Percentiles rank a stretch among this genome's conserved stretches.
These are phyloP conservation scores for Paramecium bursaria DNA, from an alignment of 73 alveolate species.

Conservation along the genomic window DNA sequence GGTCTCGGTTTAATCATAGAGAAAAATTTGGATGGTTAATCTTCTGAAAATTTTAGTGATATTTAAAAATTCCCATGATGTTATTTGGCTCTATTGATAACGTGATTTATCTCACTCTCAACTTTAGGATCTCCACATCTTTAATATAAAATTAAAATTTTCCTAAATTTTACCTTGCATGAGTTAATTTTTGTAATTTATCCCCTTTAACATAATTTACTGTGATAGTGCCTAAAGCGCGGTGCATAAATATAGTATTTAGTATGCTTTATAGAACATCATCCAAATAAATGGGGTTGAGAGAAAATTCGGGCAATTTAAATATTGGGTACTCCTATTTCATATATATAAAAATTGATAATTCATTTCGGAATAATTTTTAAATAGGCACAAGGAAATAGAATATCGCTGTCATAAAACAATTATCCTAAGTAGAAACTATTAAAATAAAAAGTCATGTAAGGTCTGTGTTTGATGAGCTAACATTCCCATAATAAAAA, in stretches of 20 bases:
- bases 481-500: slow-evolving; percentile 16
- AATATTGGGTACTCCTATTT: slow-evolving; percentile 26
- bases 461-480: neutral
- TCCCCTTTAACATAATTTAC: slow-evolving; percentile 32
- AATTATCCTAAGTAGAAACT: slow-evolving; percentile 9
- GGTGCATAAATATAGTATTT: slow-evolving; percentile 6
- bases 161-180: no score
- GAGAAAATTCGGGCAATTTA: slow-evolving; percentile 15
- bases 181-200: neutral
- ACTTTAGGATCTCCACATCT: slow-evolving; percentile 51
- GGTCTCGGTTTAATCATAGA: slow-evolving; percentile 6
- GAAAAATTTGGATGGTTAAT: neutral
- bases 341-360: slow-evolving; percentile 17
- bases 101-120: slow-evolving; percentile 20
- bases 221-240: slow-evolving; percentile 25
- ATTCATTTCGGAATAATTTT: neutral
- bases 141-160: no score
- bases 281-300: neutral
- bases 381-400: slow-evolving; percentile 27
- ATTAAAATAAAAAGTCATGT: slow-evolving; percentile 22
- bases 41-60: slow-evolving; percentile 28
- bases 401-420: slow-evolving; percentile 6
- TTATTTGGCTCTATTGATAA: no score
- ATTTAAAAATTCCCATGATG: no score
- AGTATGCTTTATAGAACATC: slow-evolving; percentile 5